A percentile compares a stretch with the other conserved stretches of the same genome.
Conservation (phyloP, 371 early-diverging fungal genomes). For the Mortierella polycephala region DNA sequence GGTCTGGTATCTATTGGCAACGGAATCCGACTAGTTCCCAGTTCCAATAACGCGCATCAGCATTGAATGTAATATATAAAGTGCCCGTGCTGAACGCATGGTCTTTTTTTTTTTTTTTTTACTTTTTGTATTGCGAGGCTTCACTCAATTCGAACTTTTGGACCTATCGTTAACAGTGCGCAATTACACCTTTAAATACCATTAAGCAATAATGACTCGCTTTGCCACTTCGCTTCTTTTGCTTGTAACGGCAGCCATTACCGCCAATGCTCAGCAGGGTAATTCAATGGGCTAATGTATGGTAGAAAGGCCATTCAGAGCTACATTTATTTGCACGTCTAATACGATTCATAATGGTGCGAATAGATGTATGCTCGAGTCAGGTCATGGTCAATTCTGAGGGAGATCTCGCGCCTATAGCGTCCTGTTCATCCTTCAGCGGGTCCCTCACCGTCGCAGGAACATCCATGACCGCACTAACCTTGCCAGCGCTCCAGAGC, state of each 20-base stretch:
- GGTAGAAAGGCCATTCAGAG: background rate
- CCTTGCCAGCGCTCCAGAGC: slow-evolving; percentile 55
- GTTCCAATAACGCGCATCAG: too few relatives aligned
- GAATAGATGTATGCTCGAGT: slow-evolving; percentile 36
- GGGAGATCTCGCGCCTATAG: slow-evolving; percentile 60
- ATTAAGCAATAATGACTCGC: slow-evolving; percentile 19
- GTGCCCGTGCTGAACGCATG: too few relatives aligned
- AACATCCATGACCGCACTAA: slow-evolving; percentile 56
- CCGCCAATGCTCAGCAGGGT: slow-evolving; percentile 30
- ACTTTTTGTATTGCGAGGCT: too few relatives aligned
- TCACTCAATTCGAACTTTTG: too few relatives aligned
- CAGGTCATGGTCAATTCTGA: slow-evolving; percentile 54
- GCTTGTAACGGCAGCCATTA: slow-evolving; percentile 20
- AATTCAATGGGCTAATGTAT: background rate
- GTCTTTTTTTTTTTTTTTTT: too few relatives aligned
- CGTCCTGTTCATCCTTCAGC: slow-evolving; percentile 57
- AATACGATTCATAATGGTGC: background rate
- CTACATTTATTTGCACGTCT: background rate
- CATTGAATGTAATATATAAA: too few relatives aligned
- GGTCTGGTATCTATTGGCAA: too few relatives aligned
- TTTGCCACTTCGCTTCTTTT: slow-evolving; percentile 21
- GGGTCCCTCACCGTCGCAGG: slow-evolving; percentile 61
- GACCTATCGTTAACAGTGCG: background rate
- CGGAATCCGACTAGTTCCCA: too few relatives aligned
- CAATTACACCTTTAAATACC: background rate